Evolutionary conservation across 2,329 filamentous ascomycete species (phyloP).

Genomic region (Helicocarpus griseus): DNA sequence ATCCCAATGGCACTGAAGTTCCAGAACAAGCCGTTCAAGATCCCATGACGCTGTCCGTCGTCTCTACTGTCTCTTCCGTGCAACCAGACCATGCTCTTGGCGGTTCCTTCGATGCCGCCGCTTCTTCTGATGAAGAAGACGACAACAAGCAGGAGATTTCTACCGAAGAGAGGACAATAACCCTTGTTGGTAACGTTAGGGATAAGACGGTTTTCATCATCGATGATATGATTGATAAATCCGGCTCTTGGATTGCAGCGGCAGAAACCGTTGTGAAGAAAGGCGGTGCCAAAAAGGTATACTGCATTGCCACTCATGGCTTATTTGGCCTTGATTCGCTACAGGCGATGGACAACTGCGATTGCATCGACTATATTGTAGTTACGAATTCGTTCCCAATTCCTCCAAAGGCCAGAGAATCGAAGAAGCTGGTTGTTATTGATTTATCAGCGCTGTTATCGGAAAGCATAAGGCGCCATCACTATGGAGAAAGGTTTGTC

Average conservation of each 20-base stretch:
- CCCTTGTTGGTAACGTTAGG: conserved; percentile 88
- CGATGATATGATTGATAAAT: conserved; percentile 98
- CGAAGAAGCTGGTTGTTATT: conserved; percentile 77
- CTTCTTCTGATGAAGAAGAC: conserved; percentile 88
- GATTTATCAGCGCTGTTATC: conserved; percentile 80
- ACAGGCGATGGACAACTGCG: conserved; percentile 80
- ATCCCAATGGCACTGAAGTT: conserved; percentile 40
- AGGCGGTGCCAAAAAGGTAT: conserved; percentile 84
- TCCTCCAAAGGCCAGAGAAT: conserved; percentile 58
- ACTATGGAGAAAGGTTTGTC: conserved; percentile 73
- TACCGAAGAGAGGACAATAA: conserved; percentile 86
- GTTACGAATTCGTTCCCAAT: conserved; percentile 98
- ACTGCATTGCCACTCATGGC: conserved; percentile 94
- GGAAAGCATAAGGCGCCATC: conserved; percentile 90
- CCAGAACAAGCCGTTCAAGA: conserved; percentile 54
- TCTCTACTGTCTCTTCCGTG: conserved; percentile 70
- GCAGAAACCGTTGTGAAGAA: conserved; percentile 94
- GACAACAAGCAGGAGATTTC: conserved; percentile 53
- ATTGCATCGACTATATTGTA: conserved; percentile 86
- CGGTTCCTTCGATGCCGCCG: conserved; percentile 74
- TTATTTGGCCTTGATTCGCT: conserved; percentile 86
- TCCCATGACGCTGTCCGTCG: conserved; percentile 71
- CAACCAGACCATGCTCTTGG: conserved; percentile 64
- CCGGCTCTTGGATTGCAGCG: conserved; percentile 91
- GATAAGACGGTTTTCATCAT: conserved; percentile 85